These are phyloP conservation scores for Coffea eugenioides DNA, from an alignment of 257 asterid species.

Conservation along the genomic window DNA sequence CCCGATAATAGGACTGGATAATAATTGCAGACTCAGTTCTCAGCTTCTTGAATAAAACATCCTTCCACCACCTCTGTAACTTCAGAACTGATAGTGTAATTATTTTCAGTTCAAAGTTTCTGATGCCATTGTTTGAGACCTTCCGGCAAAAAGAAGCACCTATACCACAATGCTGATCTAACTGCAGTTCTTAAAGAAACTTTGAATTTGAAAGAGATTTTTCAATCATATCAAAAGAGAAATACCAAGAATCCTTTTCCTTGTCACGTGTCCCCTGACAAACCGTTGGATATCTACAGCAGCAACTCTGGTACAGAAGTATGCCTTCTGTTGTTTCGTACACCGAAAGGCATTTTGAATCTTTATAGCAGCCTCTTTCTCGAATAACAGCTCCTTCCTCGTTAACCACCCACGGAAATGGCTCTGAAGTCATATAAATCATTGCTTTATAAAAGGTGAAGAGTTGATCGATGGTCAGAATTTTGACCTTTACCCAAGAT, in stretches of 20 bases:
- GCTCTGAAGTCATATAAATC: slow-evolving; percentile 44
- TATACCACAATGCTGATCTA: slow-evolving; percentile 25
- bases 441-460: neutral
- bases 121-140: slow-evolving; percentile 22
- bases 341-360: slow-evolving; percentile 61
- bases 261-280: slow-evolving; percentile 59
- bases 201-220: neutral
- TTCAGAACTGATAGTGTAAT: slow-evolving; percentile 48
- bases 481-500: neutral
- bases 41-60: slow-evolving; percentile 31
- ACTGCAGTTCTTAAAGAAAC: slow-evolving; percentile 15
- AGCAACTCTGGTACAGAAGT: slow-evolving; percentile 43
- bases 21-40: slow-evolving; percentile 49
- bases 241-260: slow-evolving; percentile 70
- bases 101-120: slow-evolving; percentile 46
- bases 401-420: slow-evolving; percentile 65
- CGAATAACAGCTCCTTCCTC: slow-evolving; percentile 49
- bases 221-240: neutral
- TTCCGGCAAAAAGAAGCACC: slow-evolving; percentile 45
- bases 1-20: slow-evolving; percentile 69
- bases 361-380: slow-evolving; percentile 51
- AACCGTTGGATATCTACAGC: slow-evolving; percentile 62
- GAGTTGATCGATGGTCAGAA: neutral
- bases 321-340: slow-evolving; percentile 43
- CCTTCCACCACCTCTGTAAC: slow-evolving; percentile 91